Evolutionary conservation across 2,329 filamentous ascomycete genomes (phyloP).

Genomic region (Alternaria burnsii): DNA sequence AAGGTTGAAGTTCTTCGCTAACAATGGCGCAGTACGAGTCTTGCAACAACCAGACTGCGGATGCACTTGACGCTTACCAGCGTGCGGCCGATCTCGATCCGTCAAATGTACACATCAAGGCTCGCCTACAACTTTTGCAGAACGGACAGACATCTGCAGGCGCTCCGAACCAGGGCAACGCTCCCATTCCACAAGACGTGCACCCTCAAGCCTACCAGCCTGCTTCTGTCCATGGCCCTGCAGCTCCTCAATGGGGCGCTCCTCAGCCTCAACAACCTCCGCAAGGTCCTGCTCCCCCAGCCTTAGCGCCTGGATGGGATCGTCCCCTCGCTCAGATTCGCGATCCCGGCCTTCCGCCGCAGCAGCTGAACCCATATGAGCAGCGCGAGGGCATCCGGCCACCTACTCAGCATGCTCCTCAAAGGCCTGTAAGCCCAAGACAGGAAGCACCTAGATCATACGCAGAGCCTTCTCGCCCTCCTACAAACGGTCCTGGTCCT

Average conservation of each 20-base stretch:
- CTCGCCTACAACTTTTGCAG: constrained; percentile 86
- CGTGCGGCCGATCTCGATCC: constrained; percentile 94
- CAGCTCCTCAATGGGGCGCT: constrained; percentile 88
- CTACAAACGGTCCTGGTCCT: constrained; percentile 55
- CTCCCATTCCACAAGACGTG: constrained; percentile 93
- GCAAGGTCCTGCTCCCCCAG: constrained; percentile 69
- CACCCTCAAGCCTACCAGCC: constrained; percentile 94
- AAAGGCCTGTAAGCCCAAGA: constrained; percentile 78
- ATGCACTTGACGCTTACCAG: constrained; percentile 95
- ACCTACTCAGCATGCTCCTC: constrained; percentile 68
- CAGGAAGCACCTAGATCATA: constrained; percentile 76
- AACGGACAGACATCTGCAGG: constrained; percentile 76
- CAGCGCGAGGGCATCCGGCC: constrained; percentile 76
- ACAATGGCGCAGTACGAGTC: constrained; percentile 79
- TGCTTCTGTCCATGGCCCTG: constrained; percentile 80
- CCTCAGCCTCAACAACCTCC: constrained; percentile 72
- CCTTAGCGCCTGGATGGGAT: constrained; percentile 65
- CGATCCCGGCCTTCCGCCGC: constrained; percentile 67
- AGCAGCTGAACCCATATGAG: constrained; percentile 83
- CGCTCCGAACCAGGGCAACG: constrained; percentile 73
- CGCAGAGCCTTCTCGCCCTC: constrained; percentile 69
- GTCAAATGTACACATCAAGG: constrained; percentile 93
- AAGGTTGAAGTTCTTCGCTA: constrained; percentile 14
- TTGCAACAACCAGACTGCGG: constrained; percentile 97
- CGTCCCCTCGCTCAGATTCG: constrained; percentile 78